phyloP scores from a whole-genome alignment of 208 protist species.

The Trypanosomatidae sp. region DNA sequence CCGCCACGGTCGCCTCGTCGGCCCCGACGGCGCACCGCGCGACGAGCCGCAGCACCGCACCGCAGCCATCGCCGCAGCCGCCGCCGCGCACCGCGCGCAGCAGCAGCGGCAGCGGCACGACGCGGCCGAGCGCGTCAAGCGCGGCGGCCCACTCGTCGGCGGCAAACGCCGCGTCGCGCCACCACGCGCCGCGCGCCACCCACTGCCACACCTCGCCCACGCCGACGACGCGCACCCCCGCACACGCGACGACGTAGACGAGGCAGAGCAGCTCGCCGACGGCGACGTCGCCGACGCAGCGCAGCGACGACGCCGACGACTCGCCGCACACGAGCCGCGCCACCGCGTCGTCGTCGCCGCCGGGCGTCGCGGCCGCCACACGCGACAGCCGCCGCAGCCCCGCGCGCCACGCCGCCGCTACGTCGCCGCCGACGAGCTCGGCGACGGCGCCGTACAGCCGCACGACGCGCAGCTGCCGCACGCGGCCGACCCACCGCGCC shows the following conservation, averaged over 20 bases:
- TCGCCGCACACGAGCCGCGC: not conserved
- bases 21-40: not conserved
- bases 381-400: no score
- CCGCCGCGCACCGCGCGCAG: no score
- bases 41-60: no score
- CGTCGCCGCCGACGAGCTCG: no score
- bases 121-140: conserved; percentile 27
- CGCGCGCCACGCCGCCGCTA: no score
- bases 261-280: conserved; percentile 16
- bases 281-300: conserved; percentile 16
- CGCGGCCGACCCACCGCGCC: no score
- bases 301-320: not conserved
- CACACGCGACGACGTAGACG: conserved; percentile 17
- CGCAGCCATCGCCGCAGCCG: no score
- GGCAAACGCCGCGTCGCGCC: conserved; percentile 7
- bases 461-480: no score
- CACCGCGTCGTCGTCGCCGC: no score
- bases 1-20: not conserved
- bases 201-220: conserved; percentile 18
- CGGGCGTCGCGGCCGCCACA: no score
- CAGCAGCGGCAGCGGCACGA: no score
- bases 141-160: conserved; percentile 20
- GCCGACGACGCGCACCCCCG: conserved; percentile 15
- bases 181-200: conserved; percentile 6
- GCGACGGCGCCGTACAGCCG: no score